Percentiles rank a stretch among this genome's conserved stretches.
phyloP scores from a whole-genome alignment of 139 green algal species.

The Closterium sp. region DNA sequence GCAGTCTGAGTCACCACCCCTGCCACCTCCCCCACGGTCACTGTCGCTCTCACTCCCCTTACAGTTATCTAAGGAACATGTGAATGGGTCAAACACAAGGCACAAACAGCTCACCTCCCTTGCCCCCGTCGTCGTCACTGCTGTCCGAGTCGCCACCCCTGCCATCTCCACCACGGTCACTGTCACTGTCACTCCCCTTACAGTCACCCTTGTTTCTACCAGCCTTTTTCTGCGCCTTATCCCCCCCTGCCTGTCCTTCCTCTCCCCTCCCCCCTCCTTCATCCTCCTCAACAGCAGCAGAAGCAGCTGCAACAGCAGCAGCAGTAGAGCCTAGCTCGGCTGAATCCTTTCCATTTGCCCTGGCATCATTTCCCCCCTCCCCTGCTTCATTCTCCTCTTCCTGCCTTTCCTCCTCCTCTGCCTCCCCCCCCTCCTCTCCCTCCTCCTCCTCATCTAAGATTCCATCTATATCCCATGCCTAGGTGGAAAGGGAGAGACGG shows the following conservation, averaged over 20 bases:
- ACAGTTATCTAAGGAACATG: too few species aligned
- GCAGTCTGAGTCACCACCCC: too few species aligned
- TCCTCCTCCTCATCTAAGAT: neutral
- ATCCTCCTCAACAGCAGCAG: neutral
- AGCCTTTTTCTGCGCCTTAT: neutral
- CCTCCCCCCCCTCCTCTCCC: neutral
- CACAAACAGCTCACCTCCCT: neutral
- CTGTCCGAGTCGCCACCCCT: neutral
- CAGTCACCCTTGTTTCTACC: neutral
- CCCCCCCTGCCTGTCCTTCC: neutral
- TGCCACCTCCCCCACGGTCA: too few species aligned
- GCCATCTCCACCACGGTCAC: neutral
- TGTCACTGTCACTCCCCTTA: neutral
- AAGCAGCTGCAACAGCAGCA: neutral
- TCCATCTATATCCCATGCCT: neutral
- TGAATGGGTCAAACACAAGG: neutral
- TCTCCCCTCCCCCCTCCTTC: neutral
- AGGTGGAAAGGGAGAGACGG: too few species aligned
- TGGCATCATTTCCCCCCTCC: neutral
- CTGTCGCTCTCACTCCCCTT: too few species aligned
- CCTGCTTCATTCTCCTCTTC: neutral
- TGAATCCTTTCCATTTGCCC: neutral
- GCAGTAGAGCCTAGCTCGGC: neutral
- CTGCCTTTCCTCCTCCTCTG: neutral
- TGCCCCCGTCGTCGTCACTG: neutral